phyloP scores from a whole-genome alignment of 73 alveolate genomes.

The Breviolum minutum region DNA sequence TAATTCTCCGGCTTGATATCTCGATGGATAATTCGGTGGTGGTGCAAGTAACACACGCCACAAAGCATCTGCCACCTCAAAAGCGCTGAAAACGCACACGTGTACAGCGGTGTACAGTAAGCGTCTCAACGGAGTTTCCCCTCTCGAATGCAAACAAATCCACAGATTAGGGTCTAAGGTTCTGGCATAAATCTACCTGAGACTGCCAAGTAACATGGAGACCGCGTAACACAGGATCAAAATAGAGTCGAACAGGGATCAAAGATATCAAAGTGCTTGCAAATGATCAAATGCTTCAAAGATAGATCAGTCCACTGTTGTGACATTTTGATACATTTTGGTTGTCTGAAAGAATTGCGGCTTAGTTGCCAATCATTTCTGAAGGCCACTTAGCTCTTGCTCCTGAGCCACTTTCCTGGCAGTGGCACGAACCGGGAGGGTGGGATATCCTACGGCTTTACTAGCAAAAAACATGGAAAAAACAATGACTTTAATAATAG shows the following conservation, averaged over 20 bases:
- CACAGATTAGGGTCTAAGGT: neutral
- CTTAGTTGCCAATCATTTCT: conserved; percentile 39
- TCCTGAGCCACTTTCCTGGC: conserved; percentile 66
- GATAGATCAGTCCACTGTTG: too few relatives aligned
- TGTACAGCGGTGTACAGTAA: neutral
- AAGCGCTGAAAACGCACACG: neutral
- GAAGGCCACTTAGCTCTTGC: conserved; percentile 68
- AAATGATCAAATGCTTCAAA: too few relatives aligned
- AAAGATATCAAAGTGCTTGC: neutral
- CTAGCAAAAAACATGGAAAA: too few relatives aligned
- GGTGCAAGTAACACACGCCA: conserved; percentile 79
- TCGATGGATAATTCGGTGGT: conserved; percentile 88
- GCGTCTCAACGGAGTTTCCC: too few relatives aligned
- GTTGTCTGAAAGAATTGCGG: neutral
- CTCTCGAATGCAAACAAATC: too few relatives aligned
- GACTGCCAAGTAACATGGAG: neutral
- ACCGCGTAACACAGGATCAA: neutral
- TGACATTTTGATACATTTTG: too few relatives aligned
- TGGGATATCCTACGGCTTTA: too few relatives aligned
- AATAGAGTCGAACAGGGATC: neutral
- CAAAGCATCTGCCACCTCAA: conserved; percentile 89
- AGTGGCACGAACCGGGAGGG: neutral
- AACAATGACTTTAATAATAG: too few relatives aligned
- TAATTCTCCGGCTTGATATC: conserved; percentile 88
- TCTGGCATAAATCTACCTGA: conserved; percentile 40